Base-by-base conservation (phyloP, 305 asterid species). In the Fraxinus ornus region DNA sequence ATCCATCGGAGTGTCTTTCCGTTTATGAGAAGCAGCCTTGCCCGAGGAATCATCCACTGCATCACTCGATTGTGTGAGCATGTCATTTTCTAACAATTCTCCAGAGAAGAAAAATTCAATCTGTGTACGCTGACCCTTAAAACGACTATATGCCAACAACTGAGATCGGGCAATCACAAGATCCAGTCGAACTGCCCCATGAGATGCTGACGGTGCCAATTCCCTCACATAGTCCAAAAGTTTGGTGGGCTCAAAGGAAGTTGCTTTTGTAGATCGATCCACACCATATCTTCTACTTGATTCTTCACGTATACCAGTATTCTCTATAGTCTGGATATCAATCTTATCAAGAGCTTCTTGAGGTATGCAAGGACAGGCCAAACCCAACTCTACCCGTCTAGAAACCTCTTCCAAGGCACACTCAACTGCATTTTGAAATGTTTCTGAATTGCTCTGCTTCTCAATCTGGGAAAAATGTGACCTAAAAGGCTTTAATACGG, bases 331-430 rank as follows among this genome's bases (percentile, higher is more conserved):
- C 89, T 96, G 98, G 81, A 85, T 77, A 83, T 91, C 91, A 24
- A 94, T 90, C 82, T 79, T 86, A 10, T 86, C 85, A 83, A 77
- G 84, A 7, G 78, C 92, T 68, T 92, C 91, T 84, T 88, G 84
- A 0, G 93, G 91, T 22, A 80, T 82, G 82, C 99, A 96, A 83
- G 96, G 89, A 80, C 99, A 96, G 0, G 95, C 82, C 86, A 96
- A 80, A 41, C 99, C 98, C 77, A 96, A 87, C 89, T 88, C 92
- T 33, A 94, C 92, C 41, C 98, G 90, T 85, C 98, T 89, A 7
- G 93, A 86, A 83, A 96, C 94, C 91, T 96, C 99, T 79, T 91
- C 93, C 88, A 96, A 88, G 72, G 99, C 97, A 83, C 90, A 88
- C 70, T 52, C 75, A 62, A 94, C 95, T 7, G 99, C 98, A 21